Evolutionary conservation across 345 rosid genomes (phyloP).

Genomic region (Camelina sativa): DNA sequence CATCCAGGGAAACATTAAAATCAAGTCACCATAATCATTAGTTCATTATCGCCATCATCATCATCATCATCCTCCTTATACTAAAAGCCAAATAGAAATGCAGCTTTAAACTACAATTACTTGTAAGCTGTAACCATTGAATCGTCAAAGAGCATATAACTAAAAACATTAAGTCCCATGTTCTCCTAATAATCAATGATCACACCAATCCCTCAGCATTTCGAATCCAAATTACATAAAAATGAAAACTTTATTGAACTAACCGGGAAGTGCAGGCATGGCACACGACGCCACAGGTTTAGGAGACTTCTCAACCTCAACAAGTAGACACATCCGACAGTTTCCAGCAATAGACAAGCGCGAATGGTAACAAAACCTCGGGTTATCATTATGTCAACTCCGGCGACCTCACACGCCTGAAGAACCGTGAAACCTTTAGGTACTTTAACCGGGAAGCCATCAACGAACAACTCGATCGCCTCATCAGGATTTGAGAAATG

Average conservation of each 20-base stretch:
- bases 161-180: neutral
- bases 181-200: neutral
- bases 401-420: constrained; percentile 98
- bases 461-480: constrained; percentile 97
- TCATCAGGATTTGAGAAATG: constrained; percentile 87
- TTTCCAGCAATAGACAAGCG: constrained; percentile 97
- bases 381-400: constrained; percentile 87
- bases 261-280: constrained; percentile 99
- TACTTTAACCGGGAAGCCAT: constrained; percentile 87
- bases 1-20: neutral
- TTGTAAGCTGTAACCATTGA: neutral
- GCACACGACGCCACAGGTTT: constrained; percentile 99
- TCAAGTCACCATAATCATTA: neutral
- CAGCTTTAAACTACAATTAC: neutral
- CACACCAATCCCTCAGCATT: neutral
- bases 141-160: neutral
- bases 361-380: constrained; percentile 90
- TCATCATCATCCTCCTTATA: neutral
- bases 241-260: constrained; percentile 13
- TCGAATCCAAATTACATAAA: neutral
- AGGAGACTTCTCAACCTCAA: constrained; percentile 98
- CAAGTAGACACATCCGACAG: constrained; percentile 98
- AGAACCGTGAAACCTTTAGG: constrained; percentile 96
- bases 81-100: neutral
- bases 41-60: neutral